phyloP scores from a whole-genome alignment of 75 land plant genomes.

The Isoetes taiwanensis region DNA sequence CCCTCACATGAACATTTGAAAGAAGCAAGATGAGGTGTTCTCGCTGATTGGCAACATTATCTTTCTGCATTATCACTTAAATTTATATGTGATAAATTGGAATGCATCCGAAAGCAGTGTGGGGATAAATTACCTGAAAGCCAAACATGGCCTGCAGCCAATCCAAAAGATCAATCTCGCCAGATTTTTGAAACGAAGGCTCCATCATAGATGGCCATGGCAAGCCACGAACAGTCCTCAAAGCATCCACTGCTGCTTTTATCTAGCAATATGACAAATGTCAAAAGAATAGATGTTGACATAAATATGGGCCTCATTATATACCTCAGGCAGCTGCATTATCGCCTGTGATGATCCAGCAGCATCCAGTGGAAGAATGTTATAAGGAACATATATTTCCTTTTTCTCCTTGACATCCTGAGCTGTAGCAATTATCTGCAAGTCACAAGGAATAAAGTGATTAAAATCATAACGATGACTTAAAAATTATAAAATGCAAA shows the following conservation, averaged over 20 bases:
- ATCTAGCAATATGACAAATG: too few species aligned
- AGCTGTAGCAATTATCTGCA: constrained; percentile 90
- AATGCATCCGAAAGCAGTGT: not conserved
- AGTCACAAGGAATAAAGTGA: too few species aligned
- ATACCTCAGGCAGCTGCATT: constrained; percentile 81
- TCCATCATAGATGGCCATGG: constrained; percentile 48
- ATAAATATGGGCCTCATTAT: not conserved
- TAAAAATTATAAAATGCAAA: too few species aligned
- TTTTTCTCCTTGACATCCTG: constrained; percentile 86
- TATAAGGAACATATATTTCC: constrained; percentile 84
- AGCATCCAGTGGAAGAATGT: constrained; percentile 91
- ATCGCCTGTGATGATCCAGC: constrained; percentile 88
- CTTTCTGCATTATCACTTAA: too few species aligned
- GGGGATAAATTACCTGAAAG: constrained; percentile 48
- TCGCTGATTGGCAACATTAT: constrained; percentile 88
- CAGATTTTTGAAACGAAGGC: constrained; percentile 48
- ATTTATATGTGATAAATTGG: not conserved
- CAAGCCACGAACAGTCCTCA: constrained; percentile 58
- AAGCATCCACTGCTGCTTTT: constrained; percentile 72
- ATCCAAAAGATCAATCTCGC: constrained; percentile 76
- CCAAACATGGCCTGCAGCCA: constrained; percentile 98
- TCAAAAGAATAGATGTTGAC: too few species aligned
- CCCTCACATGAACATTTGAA: constrained; percentile 71
- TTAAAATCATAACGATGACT: not conserved
- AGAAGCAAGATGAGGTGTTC: constrained; percentile 83